phyloP scores from a whole-genome alignment of 2,329 filamentous ascomycete species.

The Albifimbria verrucaria region DNA sequence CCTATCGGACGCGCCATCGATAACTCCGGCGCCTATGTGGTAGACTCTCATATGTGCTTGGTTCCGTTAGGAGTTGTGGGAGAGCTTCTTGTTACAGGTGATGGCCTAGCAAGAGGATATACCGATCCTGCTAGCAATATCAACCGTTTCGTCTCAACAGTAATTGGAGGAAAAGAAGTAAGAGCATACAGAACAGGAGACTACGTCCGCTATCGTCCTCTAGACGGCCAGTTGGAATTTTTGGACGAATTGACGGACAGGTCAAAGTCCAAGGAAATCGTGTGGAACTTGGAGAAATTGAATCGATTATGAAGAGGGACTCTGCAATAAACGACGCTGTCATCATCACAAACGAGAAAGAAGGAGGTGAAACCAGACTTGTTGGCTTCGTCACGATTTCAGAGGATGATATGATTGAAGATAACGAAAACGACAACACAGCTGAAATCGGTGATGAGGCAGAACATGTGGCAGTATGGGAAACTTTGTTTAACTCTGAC shows the following conservation, averaged over 20 bases:
- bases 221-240: conserved; percentile 21
- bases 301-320: conserved; percentile 14
- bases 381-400: conserved; percentile 11
- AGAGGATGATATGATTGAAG: background rate
- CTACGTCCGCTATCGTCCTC: conserved; percentile 14
- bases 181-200: conserved; percentile 25
- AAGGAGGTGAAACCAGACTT: conserved; percentile 6
- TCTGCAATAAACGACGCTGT: conserved; percentile 13
- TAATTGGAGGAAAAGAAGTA: conserved; percentile 3
- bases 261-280: conserved; percentile 28
- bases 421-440: conserved; percentile 1
- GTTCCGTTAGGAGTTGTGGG: conserved; percentile 22
- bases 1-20: conserved; percentile 16
- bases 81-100: conserved; percentile 23
- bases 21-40: conserved; percentile 18
- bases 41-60: conserved; percentile 17
- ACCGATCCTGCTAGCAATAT: conserved; percentile 8
- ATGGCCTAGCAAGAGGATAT: conserved; percentile 20
- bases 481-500: conserved; percentile 12
- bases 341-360: conserved; percentile 8
- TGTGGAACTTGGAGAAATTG: conserved; percentile 25
- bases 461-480: conserved; percentile 14
- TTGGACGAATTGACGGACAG: conserved; percentile 24
- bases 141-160: conserved; percentile 13
- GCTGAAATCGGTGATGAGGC: background rate